These are phyloP conservation scores for Avena sativa DNA, from an alignment of 176 grass and related monocot genomes.

Conservation along the genomic window DNA sequence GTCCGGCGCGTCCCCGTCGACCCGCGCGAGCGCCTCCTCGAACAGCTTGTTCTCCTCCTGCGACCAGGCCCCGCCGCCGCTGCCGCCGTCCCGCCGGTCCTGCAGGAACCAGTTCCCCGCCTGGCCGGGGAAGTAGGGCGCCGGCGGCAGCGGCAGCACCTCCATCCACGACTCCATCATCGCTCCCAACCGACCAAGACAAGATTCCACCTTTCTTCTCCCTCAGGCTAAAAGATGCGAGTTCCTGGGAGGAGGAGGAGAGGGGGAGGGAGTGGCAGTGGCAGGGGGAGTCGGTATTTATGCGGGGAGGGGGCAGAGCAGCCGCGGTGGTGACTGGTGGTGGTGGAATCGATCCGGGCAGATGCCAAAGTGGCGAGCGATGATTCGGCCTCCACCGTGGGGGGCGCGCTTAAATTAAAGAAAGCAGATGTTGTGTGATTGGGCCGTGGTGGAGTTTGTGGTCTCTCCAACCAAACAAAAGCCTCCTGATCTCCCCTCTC, in stretches of 20 bases:
- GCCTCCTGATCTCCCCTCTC: slow-evolving; percentile 20
- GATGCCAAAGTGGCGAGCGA: slow-evolving; percentile 60
- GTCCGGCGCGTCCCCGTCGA: slow-evolving; percentile 71
- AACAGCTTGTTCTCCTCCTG: slow-evolving; percentile 56
- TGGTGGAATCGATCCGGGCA: slow-evolving; percentile 43
- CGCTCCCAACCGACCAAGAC: slow-evolving; percentile 36
- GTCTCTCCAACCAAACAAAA: slow-evolving; percentile 72
- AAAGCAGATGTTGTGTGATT: slow-evolving; percentile 45
- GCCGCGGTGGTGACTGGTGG: background rate
- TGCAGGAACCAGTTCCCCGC: slow-evolving; percentile 46
- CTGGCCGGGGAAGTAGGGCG: slow-evolving; percentile 58
- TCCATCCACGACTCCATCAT: slow-evolving; percentile 89
- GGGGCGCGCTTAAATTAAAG: slow-evolving; percentile 19
- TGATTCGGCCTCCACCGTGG: slow-evolving; percentile 66
- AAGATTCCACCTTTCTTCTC: slow-evolving; percentile 22
- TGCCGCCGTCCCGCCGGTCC: slow-evolving; percentile 16
- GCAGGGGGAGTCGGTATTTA: slow-evolving; percentile 45
- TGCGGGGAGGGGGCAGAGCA: background rate
- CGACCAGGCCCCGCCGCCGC: slow-evolving; percentile 57
- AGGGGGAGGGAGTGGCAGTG: slow-evolving; percentile 34
- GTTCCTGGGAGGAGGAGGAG: background rate
- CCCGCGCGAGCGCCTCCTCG: slow-evolving; percentile 73
- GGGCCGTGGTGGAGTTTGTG: slow-evolving; percentile 67
- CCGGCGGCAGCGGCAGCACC: slow-evolving; percentile 53
- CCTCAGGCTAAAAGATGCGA: background rate